Conservation (phyloP, 2,329 filamentous ascomycete genomes). For the Pseudogymnoascus pannorum region DNA sequence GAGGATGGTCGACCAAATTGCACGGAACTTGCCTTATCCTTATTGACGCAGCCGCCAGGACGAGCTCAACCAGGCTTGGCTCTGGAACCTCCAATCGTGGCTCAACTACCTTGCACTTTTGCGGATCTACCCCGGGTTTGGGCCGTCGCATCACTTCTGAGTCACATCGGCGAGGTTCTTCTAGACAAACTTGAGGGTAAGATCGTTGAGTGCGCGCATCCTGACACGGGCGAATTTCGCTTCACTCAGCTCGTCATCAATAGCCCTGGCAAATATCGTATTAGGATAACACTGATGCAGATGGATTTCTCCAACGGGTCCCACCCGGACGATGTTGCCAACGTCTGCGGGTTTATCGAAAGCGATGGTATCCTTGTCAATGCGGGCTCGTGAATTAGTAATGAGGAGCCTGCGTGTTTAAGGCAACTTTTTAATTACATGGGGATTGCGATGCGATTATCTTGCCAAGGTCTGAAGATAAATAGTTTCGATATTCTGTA, state of each 20-base stretch:
- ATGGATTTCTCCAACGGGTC: conserved; percentile 8
- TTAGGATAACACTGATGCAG: conserved; percentile 25
- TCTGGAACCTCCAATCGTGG: conserved; percentile 25
- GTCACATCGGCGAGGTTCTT: conserved; percentile 22
- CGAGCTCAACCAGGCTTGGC: conserved; percentile 19
- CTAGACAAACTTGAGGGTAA: conserved; percentile 23
- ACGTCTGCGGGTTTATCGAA: background rate
- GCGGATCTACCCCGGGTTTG: conserved; percentile 23
- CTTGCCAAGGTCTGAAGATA: too few species aligned
- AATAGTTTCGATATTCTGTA: too few species aligned
- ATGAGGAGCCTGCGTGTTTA: too few species aligned
- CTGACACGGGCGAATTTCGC: conserved; percentile 26
- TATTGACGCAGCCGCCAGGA: conserved; percentile 25
- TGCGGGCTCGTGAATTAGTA: too few species aligned
- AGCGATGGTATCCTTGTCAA: background rate
- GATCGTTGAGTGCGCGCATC: conserved; percentile 25
- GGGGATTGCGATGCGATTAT: too few species aligned
- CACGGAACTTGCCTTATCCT: background rate
- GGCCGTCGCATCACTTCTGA: conserved; percentile 24
- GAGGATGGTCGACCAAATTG: background rate
- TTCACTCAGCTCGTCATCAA: conserved; percentile 26
- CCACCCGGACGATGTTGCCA: background rate
- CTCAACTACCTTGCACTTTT: conserved; percentile 21
- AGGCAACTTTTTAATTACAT: too few species aligned
- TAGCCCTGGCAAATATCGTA: conserved; percentile 23